Conservation (phyloP, 139 green algal species). For the Coelastrella sp. region DNA sequence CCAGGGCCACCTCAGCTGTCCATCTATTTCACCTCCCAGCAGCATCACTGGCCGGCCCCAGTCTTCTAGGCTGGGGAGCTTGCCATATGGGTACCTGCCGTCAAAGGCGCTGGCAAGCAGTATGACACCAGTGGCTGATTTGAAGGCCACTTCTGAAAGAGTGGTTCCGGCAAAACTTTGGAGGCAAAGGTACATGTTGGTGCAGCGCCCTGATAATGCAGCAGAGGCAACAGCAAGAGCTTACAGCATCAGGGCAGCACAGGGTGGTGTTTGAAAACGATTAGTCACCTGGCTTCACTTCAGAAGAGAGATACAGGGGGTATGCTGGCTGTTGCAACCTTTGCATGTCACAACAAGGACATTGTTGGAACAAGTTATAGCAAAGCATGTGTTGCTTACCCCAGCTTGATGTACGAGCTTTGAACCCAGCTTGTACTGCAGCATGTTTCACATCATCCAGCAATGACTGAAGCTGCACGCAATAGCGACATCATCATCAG, state of each 20-base stretch:
- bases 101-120: slow-evolving; percentile 44
- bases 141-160: background rate
- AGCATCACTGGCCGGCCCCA: slow-evolving; percentile 47
- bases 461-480: background rate
- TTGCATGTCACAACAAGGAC: background rate
- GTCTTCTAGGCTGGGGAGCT: slow-evolving; percentile 41
- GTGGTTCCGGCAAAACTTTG: slow-evolving; percentile 37
- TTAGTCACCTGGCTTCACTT: too few species aligned
- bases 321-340: background rate
- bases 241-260: background rate
- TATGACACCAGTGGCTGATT: slow-evolving; percentile 23
- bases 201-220: slow-evolving; percentile 27
- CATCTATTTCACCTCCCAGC: slow-evolving; percentile 43
- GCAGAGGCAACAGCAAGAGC: background rate
- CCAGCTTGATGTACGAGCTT: slow-evolving; percentile 26
- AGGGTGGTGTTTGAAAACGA: background rate
- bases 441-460: slow-evolving; percentile 1
- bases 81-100: background rate
- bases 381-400: background rate
- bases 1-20: slow-evolving; percentile 54
- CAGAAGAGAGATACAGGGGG: background rate
- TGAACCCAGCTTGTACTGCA: slow-evolving; percentile 35
- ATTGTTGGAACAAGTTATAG: background rate
- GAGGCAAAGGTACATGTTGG: slow-evolving; percentile 48
- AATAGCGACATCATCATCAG: background rate